A percentile compares a stretch with the other conserved stretches of the same genome.
Evolutionary conservation across 2,329 filamentous ascomycete genomes (phyloP).

Genomic region (Hyphodiscus sp.): DNA sequence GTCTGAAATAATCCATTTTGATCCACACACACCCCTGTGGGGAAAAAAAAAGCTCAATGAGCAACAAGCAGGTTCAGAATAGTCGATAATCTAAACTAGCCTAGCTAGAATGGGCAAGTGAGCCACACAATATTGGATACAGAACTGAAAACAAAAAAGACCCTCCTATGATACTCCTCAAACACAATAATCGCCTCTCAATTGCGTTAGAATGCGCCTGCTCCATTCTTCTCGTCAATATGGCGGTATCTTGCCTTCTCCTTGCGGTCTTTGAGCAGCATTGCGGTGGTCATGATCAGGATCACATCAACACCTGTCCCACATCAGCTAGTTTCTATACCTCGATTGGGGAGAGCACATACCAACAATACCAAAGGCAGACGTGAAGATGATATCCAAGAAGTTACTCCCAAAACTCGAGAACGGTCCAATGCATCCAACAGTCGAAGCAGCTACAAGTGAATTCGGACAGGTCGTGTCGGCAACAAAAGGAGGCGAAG

Average conservation of each 20-base stretch:
- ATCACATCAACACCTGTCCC: conserved; percentile 31
- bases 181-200: not conserved
- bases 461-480: conserved; percentile 63
- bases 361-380: conserved; percentile 72
- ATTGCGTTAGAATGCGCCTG: conserved; percentile 39
- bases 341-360: conserved; percentile 26
- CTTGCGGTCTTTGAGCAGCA: conserved; percentile 73
- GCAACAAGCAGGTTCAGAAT: not conserved
- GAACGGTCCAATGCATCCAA: conserved; percentile 64
- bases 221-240: conserved; percentile 72
- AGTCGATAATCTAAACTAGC: conserved; percentile 3
- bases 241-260: conserved; percentile 72
- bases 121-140: conserved; percentile 5
- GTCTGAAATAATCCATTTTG: too few relatives aligned
- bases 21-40: too few relatives aligned
- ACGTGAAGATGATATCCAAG: conserved; percentile 72
- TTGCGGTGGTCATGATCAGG: conserved; percentile 64
- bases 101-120: conserved; percentile 8
- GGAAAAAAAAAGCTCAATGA: not conserved
- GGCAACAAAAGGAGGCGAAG: conserved; percentile 63
- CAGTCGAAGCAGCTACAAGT: conserved; percentile 61
- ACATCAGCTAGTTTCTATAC: not conserved
- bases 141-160: conserved; percentile 5
- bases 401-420: conserved; percentile 63
- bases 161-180: not conserved